A percentile compares a stretch with the other conserved stretches of the same genome.
Conservation (phyloP, 148 eudicot genomes). For the Linanthus parryae region DNA sequence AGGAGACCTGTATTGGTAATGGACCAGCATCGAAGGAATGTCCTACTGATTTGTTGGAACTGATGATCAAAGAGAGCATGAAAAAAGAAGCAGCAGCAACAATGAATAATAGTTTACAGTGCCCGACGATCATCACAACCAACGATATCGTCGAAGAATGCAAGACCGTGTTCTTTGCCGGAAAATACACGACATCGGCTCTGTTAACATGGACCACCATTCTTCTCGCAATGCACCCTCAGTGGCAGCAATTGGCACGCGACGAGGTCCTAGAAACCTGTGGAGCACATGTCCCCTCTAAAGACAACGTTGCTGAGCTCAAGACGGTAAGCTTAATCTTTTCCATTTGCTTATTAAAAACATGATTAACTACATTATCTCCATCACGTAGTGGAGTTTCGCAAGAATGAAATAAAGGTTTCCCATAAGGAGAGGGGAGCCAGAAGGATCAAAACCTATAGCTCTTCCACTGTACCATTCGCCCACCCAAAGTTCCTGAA, state of each 20-base stretch:
- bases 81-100: slow-evolving; percentile 1
- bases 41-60: slow-evolving; percentile 43
- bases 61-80: slow-evolving; percentile 31
- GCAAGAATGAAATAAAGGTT: too few relatives aligned
- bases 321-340: slow-evolving; percentile 32
- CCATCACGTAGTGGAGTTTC: too few relatives aligned
- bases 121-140: slow-evolving; percentile 13
- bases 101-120: neutral
- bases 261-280: slow-evolving; percentile 53
- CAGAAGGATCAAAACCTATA: too few relatives aligned
- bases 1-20: neutral
- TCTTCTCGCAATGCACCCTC: slow-evolving; percentile 63
- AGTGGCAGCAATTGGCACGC: slow-evolving; percentile 68
- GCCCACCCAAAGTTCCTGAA: too few relatives aligned
- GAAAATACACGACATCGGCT: slow-evolving; percentile 57
- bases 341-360: too few relatives aligned
- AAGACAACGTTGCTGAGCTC: slow-evolving; percentile 45
- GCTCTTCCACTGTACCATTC: too few relatives aligned
- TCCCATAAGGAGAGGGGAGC: too few relatives aligned
- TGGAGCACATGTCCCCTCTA: slow-evolving; percentile 48
- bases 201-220: slow-evolving; percentile 53
- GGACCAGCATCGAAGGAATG: neutral
- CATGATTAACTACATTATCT: too few relatives aligned
- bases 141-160: slow-evolving; percentile 59
- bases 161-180: slow-evolving; percentile 64